phyloP scores from a whole-genome alignment of 179 eudicot species.

The Heliamphora pulchella region DNA sequence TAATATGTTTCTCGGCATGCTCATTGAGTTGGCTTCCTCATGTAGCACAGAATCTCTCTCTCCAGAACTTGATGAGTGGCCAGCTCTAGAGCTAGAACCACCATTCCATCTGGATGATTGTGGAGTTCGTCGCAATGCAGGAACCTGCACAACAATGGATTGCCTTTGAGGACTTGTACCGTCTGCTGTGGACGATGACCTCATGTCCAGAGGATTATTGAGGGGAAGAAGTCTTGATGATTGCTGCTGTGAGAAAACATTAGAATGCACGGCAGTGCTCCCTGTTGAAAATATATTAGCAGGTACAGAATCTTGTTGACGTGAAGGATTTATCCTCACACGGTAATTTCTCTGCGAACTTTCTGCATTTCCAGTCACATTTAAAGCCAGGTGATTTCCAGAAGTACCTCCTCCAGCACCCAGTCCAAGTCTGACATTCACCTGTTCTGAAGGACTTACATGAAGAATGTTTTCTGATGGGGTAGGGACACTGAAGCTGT shows the following conservation, averaged over 20 bases:
- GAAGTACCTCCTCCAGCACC: conserved; percentile 38
- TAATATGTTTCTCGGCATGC: conserved; percentile 45
- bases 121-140: conserved; percentile 40
- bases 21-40: conserved; percentile 40
- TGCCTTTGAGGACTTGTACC: conserved; percentile 32
- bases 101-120: conserved; percentile 51
- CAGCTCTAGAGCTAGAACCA: conserved; percentile 44
- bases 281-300: conserved; percentile 26
- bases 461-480: conserved; percentile 28
- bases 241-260: conserved; percentile 31
- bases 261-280: conserved; percentile 28
- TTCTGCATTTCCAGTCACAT: conserved; percentile 34
- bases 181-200: conserved; percentile 30
- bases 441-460: conserved; percentile 29
- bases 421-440: conserved; percentile 49
- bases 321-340: conserved; percentile 43
- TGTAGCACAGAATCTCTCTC: conserved; percentile 31
- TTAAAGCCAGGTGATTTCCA: conserved; percentile 31
- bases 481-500: conserved; percentile 27
- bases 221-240: conserved; percentile 39
- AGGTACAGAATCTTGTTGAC: conserved; percentile 41
- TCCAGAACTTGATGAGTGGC: conserved; percentile 38
- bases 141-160: conserved; percentile 30
- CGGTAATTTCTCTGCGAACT: conserved; percentile 48
- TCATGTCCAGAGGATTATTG: conserved; percentile 40